Percentiles rank a stretch among this genome's conserved stretches.
These are phyloP conservation scores for Pleoardoris graminearum DNA, from an alignment of 2,329 filamentous ascomycete genomes.

Conservation along the genomic window DNA sequence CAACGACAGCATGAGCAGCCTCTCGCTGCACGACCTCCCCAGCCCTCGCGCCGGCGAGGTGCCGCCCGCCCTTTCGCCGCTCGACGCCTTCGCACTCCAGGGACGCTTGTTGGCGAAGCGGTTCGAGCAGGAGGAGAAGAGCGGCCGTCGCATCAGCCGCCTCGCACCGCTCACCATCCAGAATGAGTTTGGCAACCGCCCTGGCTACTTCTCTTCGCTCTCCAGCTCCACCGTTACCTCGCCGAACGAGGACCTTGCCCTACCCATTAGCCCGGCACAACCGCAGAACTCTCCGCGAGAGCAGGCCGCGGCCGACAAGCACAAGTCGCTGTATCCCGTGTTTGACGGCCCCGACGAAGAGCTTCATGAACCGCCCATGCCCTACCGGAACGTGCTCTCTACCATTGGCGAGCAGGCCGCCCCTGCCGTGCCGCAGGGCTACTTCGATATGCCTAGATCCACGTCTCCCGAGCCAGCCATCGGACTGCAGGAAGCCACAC, in stretches of 20 bases:
- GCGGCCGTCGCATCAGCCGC: conserved; percentile 79
- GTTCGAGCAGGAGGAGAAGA: conserved; percentile 73
- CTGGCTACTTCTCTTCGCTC: conserved; percentile 78
- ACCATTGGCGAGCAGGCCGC: conserved; percentile 40
- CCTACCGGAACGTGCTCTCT: conserved; percentile 37
- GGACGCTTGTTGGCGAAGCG: conserved; percentile 85
- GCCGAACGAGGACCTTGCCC: conserved; percentile 53
- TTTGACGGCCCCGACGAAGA: conserved; percentile 38
- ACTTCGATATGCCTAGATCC: conserved; percentile 53
- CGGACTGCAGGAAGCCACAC: conserved; percentile 50
- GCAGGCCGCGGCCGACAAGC: conserved; percentile 31
- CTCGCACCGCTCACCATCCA: conserved; percentile 81
- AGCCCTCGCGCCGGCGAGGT: conserved; percentile 60
- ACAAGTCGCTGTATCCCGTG: conserved; percentile 44
- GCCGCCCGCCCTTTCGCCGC: conserved; percentile 86
- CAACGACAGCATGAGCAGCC: conserved; percentile 38
- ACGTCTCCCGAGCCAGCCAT: conserved; percentile 50
- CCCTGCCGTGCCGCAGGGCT: conserved; percentile 37
- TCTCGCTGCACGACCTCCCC: conserved; percentile 47
- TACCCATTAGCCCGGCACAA: conserved; percentile 29
- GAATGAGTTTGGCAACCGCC: conserved; percentile 76
- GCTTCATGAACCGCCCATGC: conserved; percentile 30
- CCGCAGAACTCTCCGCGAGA: conserved; percentile 30
- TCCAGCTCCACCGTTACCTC: conserved; percentile 60
- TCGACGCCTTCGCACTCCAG: conserved; percentile 93